phyloP scores from a whole-genome alignment of 495 filamentous ascomycete species.

The Delitschia confertaspora region DNA sequence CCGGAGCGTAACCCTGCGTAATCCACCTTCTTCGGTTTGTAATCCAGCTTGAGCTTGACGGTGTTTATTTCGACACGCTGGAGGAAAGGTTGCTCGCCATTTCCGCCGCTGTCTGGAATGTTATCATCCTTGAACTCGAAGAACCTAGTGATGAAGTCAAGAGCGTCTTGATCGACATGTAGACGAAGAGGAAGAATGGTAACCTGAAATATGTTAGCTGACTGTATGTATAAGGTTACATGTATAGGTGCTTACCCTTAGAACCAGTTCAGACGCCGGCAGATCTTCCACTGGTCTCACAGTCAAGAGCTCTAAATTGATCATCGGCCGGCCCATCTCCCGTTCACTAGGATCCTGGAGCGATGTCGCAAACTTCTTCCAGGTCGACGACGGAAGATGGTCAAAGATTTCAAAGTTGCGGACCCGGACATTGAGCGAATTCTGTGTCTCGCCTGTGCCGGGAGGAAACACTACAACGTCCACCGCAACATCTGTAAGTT shows the following conservation, averaged over 20 bases:
- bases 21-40: conserved; percentile 95
- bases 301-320: conserved; percentile 78
- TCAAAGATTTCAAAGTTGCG: conserved; percentile 85
- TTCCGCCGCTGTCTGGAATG: conserved; percentile 37
- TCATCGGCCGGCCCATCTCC: conserved; percentile 77
- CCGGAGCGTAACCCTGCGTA: conserved; percentile 92
- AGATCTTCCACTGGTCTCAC: conserved; percentile 76
- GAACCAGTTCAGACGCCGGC: conserved; percentile 80
- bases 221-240: background rate
- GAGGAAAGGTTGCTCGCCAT: conserved; percentile 74
- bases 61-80: conserved; percentile 82
- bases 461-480: conserved; percentile 81
- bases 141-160: conserved; percentile 95
- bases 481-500: conserved; percentile 75
- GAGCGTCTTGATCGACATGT: conserved; percentile 94
- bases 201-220: conserved; percentile 41
- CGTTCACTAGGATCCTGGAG: conserved; percentile 78
- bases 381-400: conserved; percentile 88
- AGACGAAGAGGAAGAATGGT: conserved; percentile 79
- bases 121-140: conserved; percentile 93
- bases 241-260: conserved; percentile 48
- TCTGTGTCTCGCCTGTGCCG: conserved; percentile 68
- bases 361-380: conserved; percentile 96
- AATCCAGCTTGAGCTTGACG: conserved; percentile 78
- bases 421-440: conserved; percentile 73